phyloP scores from a whole-genome alignment of 306 rosid genomes.

The Cicer cuneatum region DNA sequence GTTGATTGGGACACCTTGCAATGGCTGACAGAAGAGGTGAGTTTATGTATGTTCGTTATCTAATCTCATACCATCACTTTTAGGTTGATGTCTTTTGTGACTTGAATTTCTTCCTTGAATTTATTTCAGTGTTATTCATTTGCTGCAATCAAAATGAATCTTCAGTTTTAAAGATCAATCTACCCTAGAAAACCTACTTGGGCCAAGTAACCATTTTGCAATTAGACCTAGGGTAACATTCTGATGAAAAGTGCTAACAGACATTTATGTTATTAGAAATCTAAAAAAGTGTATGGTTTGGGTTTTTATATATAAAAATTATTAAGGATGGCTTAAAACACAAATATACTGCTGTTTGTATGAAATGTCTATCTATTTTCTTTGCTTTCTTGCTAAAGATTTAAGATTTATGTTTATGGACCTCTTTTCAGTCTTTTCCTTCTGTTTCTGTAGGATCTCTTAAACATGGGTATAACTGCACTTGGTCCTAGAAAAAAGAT shows the following conservation, averaged over 20 bases:
- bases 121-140: constrained; percentile 7
- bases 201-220: constrained; percentile 18
- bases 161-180: constrained; percentile 11
- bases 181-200: constrained; percentile 6
- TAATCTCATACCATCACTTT: background rate
- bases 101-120: constrained; percentile 10
- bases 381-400: background rate
- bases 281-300: constrained; percentile 25
- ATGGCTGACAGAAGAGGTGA: constrained; percentile 89
- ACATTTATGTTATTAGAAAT: constrained; percentile 18
- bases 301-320: background rate
- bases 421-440: background rate
- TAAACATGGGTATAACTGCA: constrained; percentile 74
- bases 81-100: constrained; percentile 27
- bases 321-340: background rate
- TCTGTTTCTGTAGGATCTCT: constrained; percentile 67
- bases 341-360: background rate
- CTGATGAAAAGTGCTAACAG: constrained; percentile 4
- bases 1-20: constrained; percentile 80
- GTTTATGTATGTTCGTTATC: constrained; percentile 20
- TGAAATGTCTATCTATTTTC: background rate
- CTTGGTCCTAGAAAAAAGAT: constrained; percentile 96
- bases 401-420: background rate
- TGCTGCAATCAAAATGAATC: background rate
- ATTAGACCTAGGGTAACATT: constrained; percentile 37